Percentiles rank a stretch among this genome's conserved stretches.
These are phyloP conservation scores for Sordariomycetes sp. DNA, from an alignment of 2,329 filamentous ascomycete species.

Conservation along the genomic window DNA sequence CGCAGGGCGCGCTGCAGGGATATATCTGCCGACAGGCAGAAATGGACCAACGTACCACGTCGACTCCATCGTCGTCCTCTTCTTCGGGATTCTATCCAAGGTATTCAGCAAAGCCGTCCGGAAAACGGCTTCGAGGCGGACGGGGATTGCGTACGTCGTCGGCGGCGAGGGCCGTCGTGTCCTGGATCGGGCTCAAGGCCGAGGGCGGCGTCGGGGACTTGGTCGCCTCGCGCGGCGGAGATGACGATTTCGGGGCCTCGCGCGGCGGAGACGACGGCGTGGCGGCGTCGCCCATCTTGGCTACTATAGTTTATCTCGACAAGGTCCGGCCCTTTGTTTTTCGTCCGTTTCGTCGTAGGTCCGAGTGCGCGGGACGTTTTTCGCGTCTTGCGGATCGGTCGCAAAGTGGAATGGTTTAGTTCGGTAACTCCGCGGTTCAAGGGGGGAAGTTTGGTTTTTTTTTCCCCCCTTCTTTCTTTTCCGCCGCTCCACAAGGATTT, in stretches of 20 bases:
- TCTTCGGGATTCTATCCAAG: neutral
- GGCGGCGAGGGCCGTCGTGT: neutral
- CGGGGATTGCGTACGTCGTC: neutral
- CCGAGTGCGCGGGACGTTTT: too few relatives aligned
- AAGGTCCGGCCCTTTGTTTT: too few relatives aligned
- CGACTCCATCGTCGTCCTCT: neutral
- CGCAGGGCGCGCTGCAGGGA: neutral
- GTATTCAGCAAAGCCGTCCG: neutral
- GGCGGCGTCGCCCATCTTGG: neutral
- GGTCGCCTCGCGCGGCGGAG: neutral
- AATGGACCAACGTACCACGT: neutral
- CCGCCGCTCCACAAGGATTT: too few relatives aligned
- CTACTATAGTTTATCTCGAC: neutral
- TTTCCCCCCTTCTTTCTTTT: too few relatives aligned
- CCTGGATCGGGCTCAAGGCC: neutral
- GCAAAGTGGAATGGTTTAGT: too few relatives aligned
- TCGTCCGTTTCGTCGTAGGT: too few relatives aligned
- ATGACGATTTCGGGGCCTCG: neutral
- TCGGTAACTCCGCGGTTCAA: too few relatives aligned
- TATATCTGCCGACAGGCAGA: neutral
- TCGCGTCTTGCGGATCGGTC: too few relatives aligned
- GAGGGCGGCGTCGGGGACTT: neutral
- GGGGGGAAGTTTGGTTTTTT: too few relatives aligned
- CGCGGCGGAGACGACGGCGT: neutral
- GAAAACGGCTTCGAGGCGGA: neutral